Evolutionary conservation across 257 asterid genomes (phyloP).

Genomic region (Mentha longifolia): DNA sequence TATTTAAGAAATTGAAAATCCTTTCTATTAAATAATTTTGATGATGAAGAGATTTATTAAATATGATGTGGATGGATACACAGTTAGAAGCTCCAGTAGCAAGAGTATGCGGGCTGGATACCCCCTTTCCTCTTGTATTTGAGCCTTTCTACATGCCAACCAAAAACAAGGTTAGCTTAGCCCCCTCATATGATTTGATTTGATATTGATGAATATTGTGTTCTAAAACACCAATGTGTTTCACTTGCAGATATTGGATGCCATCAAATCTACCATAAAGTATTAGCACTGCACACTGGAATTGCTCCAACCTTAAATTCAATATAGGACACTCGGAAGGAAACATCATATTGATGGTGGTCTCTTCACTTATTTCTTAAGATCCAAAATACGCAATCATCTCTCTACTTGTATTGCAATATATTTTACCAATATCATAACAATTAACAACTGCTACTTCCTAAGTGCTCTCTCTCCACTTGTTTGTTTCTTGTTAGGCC

Average conservation of each 20-base stretch:
- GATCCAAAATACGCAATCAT: not conserved
- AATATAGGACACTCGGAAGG: too few species aligned
- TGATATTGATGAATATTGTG: too few species aligned
- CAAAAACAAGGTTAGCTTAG: slow-evolving; percentile 68
- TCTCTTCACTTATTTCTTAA: not conserved
- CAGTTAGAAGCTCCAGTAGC: slow-evolving; percentile 91
- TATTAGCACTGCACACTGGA: slow-evolving; percentile 41
- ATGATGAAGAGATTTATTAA: too few species aligned
- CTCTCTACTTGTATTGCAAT: not conserved
- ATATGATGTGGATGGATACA: too few species aligned
- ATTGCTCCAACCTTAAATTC: not conserved
- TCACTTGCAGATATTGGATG: slow-evolving; percentile 77
- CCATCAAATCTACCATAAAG: slow-evolving; percentile 77
- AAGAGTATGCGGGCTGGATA: slow-evolving; percentile 91
- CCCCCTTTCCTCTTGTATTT: slow-evolving; percentile 94
- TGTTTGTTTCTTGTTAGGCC: not conserved
- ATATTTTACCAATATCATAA: not conserved
- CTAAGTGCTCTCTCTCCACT: too few species aligned
- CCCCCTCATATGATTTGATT: not conserved
- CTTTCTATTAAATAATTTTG: too few species aligned
- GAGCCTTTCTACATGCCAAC: slow-evolving; percentile 95
- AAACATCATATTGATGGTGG: too few species aligned
- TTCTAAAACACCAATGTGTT: not conserved
- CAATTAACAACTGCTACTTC: too few species aligned
- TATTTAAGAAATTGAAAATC: too few species aligned